These are phyloP conservation scores for Mercurialis annua DNA, from an alignment of 345 rosid species.

Conservation along the genomic window DNA sequence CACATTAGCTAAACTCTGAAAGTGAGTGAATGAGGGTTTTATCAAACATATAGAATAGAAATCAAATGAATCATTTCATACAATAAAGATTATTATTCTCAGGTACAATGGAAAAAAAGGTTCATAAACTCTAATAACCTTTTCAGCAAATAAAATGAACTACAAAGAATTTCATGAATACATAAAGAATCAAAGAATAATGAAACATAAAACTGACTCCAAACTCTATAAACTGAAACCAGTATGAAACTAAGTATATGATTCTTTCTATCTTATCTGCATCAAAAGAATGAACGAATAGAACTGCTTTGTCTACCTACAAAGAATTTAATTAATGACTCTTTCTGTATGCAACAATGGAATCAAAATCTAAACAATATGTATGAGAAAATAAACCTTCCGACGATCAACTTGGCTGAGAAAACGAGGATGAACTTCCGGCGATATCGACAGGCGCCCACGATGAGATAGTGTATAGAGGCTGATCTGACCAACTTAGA, in stretches of 20 bases:
- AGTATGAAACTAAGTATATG: constrained; percentile 26
- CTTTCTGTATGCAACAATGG: constrained; percentile 34
- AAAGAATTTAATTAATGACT: constrained; percentile 37
- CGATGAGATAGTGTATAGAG: constrained; percentile 81
- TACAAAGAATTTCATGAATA: constrained; percentile 30
- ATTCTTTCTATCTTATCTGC: constrained; percentile 41
- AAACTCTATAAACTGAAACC: constrained; percentile 20
- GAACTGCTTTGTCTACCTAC: constrained; percentile 45
- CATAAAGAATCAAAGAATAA: constrained; percentile 45
- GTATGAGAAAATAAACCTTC: constrained; percentile 32
- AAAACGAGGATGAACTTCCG: constrained; percentile 62
- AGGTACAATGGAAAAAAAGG: constrained; percentile 17
- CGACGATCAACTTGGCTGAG: constrained; percentile 48
- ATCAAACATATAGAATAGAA: too few species aligned
- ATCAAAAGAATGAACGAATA: constrained; percentile 61
- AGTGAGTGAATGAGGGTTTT: too few species aligned
- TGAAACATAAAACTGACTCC: constrained; percentile 25
- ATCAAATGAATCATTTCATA: constrained; percentile 7
- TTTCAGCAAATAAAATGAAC: constrained; percentile 7
- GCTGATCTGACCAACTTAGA: constrained; percentile 75
- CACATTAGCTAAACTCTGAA: too few species aligned
- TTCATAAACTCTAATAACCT: constrained; percentile 12
- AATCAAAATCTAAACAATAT: constrained; percentile 16
- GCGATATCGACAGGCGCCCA: constrained; percentile 63
- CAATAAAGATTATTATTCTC: constrained; percentile 11